phyloP scores from a whole-genome alignment of 2,329 filamentous ascomycete genomes.

The Botryotinia narcissicola region DNA sequence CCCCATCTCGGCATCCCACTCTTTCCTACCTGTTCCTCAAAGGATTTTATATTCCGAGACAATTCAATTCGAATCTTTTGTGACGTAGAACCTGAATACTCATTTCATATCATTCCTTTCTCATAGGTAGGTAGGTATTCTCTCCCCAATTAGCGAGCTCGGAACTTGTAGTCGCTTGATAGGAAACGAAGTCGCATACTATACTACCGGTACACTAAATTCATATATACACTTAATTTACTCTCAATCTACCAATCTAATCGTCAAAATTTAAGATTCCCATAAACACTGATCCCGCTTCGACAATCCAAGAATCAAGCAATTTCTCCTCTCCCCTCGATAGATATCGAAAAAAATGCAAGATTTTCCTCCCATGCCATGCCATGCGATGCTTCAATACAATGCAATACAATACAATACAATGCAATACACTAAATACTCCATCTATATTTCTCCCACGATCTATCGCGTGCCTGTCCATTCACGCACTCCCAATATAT shows the following conservation, averaged over 20 bases:
- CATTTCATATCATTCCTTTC: not conserved
- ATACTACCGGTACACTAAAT: too few species aligned
- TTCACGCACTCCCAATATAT: not conserved
- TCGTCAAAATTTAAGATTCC: not conserved
- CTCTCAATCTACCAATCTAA: not conserved
- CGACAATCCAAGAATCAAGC: not conserved
- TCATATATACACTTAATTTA: not conserved
- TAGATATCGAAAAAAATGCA: not conserved
- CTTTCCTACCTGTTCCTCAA: not conserved
- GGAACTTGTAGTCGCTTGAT: not conserved
- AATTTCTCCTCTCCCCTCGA: not conserved
- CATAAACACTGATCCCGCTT: not conserved
- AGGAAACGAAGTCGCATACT: not conserved
- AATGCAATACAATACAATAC: not conserved
- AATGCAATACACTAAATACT: not conserved
- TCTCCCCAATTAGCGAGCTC: not conserved
- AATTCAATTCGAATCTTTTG: not conserved
- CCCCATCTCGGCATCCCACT: not conserved
- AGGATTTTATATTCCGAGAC: not conserved
- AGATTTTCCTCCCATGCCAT: not conserved
- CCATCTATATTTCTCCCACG: not conserved
- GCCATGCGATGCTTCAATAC: not conserved
- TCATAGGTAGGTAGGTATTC: not conserved
- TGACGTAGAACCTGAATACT: not conserved
- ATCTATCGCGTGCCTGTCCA: not conserved